Base-by-base conservation (phyloP, 495 filamentous ascomycete species). In the Hyaloscypha variabilis region DNA sequence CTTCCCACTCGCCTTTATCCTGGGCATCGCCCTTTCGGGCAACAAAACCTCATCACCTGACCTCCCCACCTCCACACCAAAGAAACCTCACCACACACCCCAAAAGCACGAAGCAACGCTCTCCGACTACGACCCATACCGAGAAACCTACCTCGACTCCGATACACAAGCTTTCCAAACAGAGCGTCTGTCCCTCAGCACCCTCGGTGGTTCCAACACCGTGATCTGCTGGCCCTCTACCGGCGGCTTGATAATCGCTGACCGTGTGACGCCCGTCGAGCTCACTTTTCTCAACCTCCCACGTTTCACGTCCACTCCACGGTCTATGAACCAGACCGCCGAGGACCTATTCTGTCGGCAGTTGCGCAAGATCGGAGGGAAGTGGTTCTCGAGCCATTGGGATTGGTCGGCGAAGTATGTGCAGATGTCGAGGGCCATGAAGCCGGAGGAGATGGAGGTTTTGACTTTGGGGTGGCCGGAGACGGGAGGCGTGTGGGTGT, bases 331-430 rank as follows among this genome's bases (percentile, higher is more conserved):
- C 29, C n/a, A n/a, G 11, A 59, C 28, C 3, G 62, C 42, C 42
- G 65, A 67, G 58, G 67, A 69, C 31, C 29, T 19, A n/a, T 69
- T 69, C 52, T 69, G 67, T 52, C 62, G 57, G 11, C 61, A 58
- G 39, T 58, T 69, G 3, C 55, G 67, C n/a, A 30, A n/a, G 24
- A 26, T 60, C 10, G 67, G 67, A 8, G 67, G 57, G 29, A 69
- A 69, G 25, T 65, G 67, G 67, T 69, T 50, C 56, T n/a, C 6
- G 2, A 30, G 26, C 23, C 61, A 62, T 60, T 30, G 36, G 26
- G 67, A 69, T 26, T 69, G 14, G 17, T 13, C 13, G 23, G 42
- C 17, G 13, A 58, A 57, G 13, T 52, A 28, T 31, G 25, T 23
- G 21, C 19, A 19, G 14, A 58, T 36, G 26, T 51, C 8, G 31